These are phyloP conservation scores for Floccularia luteovirens DNA, from an alignment of 768 basidiomycete species.

Conservation along the genomic window DNA sequence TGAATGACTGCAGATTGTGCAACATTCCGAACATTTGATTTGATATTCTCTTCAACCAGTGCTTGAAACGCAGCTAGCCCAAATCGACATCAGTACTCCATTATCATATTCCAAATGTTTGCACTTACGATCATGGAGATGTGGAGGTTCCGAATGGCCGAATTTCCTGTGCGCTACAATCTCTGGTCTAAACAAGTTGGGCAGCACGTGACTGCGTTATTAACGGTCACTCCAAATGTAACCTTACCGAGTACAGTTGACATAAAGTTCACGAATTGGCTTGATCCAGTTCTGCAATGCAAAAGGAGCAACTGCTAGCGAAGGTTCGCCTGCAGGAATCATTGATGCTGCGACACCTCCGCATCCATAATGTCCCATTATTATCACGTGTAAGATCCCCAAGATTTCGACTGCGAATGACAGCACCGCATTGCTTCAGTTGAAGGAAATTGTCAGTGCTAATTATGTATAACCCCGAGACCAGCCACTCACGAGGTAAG, in stretches of 20 bases:
- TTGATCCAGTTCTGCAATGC: constrained; percentile 15
- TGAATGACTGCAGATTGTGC: constrained; percentile 1
- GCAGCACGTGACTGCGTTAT: neutral
- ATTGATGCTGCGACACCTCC: constrained; percentile 14
- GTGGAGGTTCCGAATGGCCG: constrained; percentile 9
- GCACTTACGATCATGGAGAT: constrained; percentile 11
- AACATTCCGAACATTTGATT: constrained; percentile 9
- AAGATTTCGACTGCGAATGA: constrained; percentile 11
- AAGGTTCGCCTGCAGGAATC: constrained; percentile 4
- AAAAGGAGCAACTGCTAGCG: constrained; percentile 4
- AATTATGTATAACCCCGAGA: neutral
- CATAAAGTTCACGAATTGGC: constrained; percentile 15
- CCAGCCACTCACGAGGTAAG: constrained; percentile 11
- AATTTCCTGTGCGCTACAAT: constrained; percentile 11
- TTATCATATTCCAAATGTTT: neutral
- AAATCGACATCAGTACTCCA: neutral
- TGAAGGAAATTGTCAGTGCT: neutral
- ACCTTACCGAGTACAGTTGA: constrained; percentile 13
- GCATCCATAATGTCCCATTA: constrained; percentile 18
- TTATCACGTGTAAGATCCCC: constrained; percentile 13
- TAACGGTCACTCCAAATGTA: constrained; percentile 1
- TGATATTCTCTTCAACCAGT: constrained; percentile 14
- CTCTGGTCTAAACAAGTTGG: constrained; percentile 9
- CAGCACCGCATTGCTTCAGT: constrained; percentile 12
- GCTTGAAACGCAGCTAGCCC: constrained; percentile 15